Evolutionary conservation across 2,329 filamentous ascomycete genomes (phyloP).

Genomic region (Colletotrichum lini): DNA sequence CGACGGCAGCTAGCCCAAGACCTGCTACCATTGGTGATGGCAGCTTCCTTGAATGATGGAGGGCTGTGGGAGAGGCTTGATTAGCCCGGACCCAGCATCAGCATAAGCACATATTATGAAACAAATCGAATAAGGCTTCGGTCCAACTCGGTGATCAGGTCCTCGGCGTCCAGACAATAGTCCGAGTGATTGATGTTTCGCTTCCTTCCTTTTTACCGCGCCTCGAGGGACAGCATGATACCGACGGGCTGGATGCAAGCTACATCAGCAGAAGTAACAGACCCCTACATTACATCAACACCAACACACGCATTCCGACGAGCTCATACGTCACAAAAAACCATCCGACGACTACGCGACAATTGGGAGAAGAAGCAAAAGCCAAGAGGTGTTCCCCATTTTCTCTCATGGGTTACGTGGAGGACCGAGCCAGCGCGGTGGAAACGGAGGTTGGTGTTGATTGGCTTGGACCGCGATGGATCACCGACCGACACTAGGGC

Average conservation of each 20-base stretch:
- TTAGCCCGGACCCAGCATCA: constrained; percentile 36
- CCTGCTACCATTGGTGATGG: constrained; percentile 17
- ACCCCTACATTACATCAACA: not conserved
- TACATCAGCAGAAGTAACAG: not conserved
- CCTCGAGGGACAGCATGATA: not conserved
- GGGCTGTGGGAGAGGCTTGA: not conserved
- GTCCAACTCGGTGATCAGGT: constrained; percentile 12
- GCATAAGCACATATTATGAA: constrained; percentile 41
- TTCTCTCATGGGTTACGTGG: constrained; percentile 10
- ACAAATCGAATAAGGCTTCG: constrained; percentile 17
- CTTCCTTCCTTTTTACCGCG: not conserved
- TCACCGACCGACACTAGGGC: constrained; percentile 33
- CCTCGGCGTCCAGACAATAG: constrained; percentile 20
- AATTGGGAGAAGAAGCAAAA: not conserved
- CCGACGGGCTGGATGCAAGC: constrained; percentile 5
- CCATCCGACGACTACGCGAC: not conserved
- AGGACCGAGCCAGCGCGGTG: constrained; percentile 31
- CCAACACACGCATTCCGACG: not conserved
- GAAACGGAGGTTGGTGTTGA: constrained; percentile 22
- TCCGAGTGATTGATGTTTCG: not conserved
- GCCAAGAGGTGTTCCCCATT: not conserved
- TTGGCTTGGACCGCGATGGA: constrained; percentile 21
- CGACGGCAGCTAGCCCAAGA: constrained; percentile 25
- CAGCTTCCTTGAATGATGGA: constrained; percentile 10
- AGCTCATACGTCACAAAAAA: not conserved